Conservation (phyloP, 139 green algal species). For the Chlorella sp. region DNA sequence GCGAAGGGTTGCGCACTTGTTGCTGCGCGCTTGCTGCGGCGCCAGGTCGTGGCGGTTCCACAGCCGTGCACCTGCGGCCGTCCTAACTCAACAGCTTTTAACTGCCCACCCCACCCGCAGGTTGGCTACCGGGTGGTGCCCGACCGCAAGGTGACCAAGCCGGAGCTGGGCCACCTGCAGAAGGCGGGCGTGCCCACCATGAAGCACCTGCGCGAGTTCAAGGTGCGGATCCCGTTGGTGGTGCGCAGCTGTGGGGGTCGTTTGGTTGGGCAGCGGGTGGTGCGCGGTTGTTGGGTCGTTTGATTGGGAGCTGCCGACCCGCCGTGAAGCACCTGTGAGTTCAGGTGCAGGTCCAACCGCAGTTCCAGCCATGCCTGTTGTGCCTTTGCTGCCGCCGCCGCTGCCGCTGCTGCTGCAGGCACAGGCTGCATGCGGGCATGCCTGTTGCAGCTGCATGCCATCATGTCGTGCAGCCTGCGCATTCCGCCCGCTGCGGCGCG, state of each 20-base stretch:
- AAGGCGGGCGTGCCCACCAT: conserved; percentile 86
- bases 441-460: neutral
- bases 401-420: neutral
- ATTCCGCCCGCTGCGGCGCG: too few species aligned
- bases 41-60: too few species aligned
- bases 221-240: conserved; percentile 48
- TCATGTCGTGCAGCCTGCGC: too few species aligned
- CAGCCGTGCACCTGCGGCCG: too few species aligned
- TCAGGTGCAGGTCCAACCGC: too few species aligned
- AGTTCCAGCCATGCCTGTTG: too few species aligned
- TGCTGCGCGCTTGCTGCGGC: neutral
- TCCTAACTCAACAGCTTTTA: neutral
- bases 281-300: too few species aligned
- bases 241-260: neutral
- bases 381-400: too few species aligned
- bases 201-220: conserved; percentile 92
- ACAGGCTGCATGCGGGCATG: too few species aligned
- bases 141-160: conserved; percentile 86
- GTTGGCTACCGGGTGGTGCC: conserved; percentile 5
- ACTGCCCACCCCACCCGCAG: neutral
- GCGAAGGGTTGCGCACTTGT: too few species aligned
- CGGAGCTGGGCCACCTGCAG: conserved; percentile 91
- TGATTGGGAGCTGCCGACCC: too few species aligned
- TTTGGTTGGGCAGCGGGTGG: neutral
- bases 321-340: too few species aligned